Percentiles rank a stretch among this genome's conserved stretches.
Evolutionary conservation across 371 early-diverging fungal genomes (phyloP).

Genomic region (Mucor lusitanicus): DNA sequence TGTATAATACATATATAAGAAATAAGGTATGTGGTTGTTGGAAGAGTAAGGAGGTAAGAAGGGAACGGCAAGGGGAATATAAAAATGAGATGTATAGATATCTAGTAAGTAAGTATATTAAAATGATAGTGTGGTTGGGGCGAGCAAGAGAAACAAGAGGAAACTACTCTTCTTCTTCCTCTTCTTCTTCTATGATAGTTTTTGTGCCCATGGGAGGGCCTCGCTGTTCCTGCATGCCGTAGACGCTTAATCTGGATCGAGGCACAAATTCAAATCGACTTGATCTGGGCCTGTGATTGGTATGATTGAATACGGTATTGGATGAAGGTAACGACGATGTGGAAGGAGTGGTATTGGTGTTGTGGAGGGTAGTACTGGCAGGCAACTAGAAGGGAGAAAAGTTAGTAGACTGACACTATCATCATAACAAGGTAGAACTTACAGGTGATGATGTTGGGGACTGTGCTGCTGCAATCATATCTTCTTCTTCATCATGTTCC

Average conservation of each 20-base stretch:
- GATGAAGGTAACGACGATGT: background rate
- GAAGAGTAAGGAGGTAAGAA: background rate
- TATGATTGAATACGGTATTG: background rate
- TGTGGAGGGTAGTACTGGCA: background rate
- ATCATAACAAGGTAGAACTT: no score
- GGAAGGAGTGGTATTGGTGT: background rate
- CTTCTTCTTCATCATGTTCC: background rate
- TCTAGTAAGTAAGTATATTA: background rate
- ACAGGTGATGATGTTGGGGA: background rate
- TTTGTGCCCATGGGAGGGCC: constrained; percentile 49
- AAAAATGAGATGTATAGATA: background rate
- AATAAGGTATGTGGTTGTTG: background rate
- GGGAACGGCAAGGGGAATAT: constrained; percentile 1
- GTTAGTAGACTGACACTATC: background rate
- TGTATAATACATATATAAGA: constrained; percentile 1
- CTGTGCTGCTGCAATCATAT: background rate
- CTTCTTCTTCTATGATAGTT: constrained; percentile 72
- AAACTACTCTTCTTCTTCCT: constrained; percentile 58
- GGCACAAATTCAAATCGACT: constrained; percentile 37
- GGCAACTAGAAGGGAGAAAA: background rate
- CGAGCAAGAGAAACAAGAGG: background rate
- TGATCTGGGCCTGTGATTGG: background rate
- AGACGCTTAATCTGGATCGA: constrained; percentile 38
- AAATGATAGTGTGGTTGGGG: background rate
- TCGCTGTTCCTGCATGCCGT: constrained; percentile 41